A percentile compares a stretch with the other conserved stretches of the same genome.
phyloP scores from a whole-genome alignment of 2,329 filamentous ascomycete species.

The Colletotrichum noveboracense region DNA sequence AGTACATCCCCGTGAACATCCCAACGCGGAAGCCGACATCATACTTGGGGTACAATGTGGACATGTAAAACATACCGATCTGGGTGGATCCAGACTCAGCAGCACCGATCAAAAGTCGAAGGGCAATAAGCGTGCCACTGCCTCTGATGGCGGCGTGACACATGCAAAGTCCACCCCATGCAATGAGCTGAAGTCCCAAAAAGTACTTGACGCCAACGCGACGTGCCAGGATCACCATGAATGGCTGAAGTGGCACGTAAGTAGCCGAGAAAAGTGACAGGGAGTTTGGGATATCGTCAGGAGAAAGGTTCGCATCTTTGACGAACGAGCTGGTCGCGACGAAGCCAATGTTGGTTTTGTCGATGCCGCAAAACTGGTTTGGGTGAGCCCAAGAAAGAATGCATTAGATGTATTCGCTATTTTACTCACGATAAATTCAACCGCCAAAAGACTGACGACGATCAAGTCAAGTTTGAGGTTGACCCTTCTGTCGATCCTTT shows the following conservation, averaged over 20 bases:
- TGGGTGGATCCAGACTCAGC: constrained; percentile 26
- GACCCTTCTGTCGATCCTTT: constrained; percentile 15
- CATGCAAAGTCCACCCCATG: constrained; percentile 27
- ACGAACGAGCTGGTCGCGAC: constrained; percentile 26
- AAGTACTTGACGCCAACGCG: constrained; percentile 24
- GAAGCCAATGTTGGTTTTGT: constrained; percentile 28
- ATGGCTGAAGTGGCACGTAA: constrained; percentile 27
- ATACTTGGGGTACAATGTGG: constrained; percentile 24
- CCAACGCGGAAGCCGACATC: constrained; percentile 22
- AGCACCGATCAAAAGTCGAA: constrained; percentile 26
- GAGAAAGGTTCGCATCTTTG: constrained; percentile 24
- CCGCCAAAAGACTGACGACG: constrained; percentile 16
- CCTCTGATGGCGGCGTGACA: constrained; percentile 22
- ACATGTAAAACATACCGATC: constrained; percentile 26
- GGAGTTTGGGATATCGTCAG: constrained; percentile 26
- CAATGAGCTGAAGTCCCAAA: constrained; percentile 17
- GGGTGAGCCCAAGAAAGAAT: neutral
- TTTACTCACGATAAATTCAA: constrained; percentile 24
- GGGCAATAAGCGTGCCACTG: constrained; percentile 18
- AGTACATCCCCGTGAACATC: constrained; percentile 25
- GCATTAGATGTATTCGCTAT: neutral
- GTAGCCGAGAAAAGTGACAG: constrained; percentile 27
- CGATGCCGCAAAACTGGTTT: constrained; percentile 25
- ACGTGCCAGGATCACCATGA: constrained; percentile 25
- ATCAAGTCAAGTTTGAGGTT: constrained; percentile 22